Base-by-base conservation (phyloP, 768 basidiomycete species). In the Hericium rajendrae region DNA sequence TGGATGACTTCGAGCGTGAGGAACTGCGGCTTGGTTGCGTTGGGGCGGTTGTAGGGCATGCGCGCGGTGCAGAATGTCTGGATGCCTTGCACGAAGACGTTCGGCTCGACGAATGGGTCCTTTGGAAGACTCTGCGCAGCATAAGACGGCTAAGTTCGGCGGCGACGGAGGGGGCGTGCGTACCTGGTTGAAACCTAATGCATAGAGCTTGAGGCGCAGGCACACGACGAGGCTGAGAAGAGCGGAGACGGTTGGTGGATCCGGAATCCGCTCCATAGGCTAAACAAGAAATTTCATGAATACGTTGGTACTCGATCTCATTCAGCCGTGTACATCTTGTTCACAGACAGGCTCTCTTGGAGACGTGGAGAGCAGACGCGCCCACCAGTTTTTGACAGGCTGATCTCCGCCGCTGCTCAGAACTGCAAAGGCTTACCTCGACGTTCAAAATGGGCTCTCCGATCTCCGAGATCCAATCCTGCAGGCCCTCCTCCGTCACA, bases 51-150 rank as follows among this genome's bases (percentile, higher is more conserved):
- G 57, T 16, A 43, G 55, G 20, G 28, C 46, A 48, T 20, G 56
- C 60, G 62, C 10, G 65, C 55, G 3, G 59, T 50, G 15, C 67
- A 66, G 51, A 73, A 74, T 26, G 61, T 59, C 1, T 68, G 63
- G 6, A 91, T 72, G 1, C 79, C 78, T 24, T 72, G 68, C 20
- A 78, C 64, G 59, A 92, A 86, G 9, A 71, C 71, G 41, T 78
- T 67, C 0, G 88, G 86, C 57, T 88, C 79, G 48, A 88, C 72
- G 65, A 93, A 91, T 1, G 91, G 90, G 67, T 92, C 91, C 67
- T 84, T 85, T 2, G 89, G 85, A n/a, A 51, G 39, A 84, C 8
- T 32, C 32, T 32, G 32, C 32, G 8, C 9, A 6, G 32, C 32
- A 32, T 32, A 6, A 32, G 32, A 32, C 32, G 32, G 32, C 32